Conservation (phyloP, 768 basidiomycete genomes). For the Auricularia sp. region DNA sequence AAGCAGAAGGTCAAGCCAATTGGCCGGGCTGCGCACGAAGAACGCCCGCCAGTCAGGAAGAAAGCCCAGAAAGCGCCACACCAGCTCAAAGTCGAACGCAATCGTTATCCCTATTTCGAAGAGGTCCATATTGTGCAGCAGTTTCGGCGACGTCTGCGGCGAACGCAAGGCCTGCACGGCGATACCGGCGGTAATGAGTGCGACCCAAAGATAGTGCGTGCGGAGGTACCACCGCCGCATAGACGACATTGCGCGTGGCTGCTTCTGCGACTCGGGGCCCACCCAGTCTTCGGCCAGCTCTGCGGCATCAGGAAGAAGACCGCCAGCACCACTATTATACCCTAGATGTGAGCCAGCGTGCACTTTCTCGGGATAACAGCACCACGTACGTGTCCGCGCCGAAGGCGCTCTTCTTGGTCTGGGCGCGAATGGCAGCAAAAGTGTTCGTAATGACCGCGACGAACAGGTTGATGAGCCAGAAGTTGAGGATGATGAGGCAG, state of each 20-base stretch:
- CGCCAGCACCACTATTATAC: not conserved
- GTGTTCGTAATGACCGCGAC: constrained; percentile 95
- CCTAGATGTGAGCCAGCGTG: constrained; percentile 4
- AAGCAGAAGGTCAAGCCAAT: constrained; percentile 67
- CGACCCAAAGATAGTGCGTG: constrained; percentile 64
- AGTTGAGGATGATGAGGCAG: constrained; percentile 78
- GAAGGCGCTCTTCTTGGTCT: constrained; percentile 87
- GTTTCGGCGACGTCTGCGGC: constrained; percentile 31
- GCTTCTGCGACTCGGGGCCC: not conserved
- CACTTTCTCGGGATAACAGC: constrained; percentile 28
- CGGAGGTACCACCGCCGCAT: constrained; percentile 29
- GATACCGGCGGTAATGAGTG: constrained; percentile 61
- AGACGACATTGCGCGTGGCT: not conserved
- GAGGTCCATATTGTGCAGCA: constrained; percentile 35
- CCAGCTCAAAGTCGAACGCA: constrained; percentile 82
- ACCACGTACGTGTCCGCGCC: constrained; percentile 44
- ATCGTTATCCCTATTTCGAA: constrained; percentile 71
- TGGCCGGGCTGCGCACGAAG: constrained; percentile 39
- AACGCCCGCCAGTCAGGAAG: constrained; percentile 80
- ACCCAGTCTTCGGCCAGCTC: not conserved
- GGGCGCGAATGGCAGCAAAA: constrained; percentile 75
- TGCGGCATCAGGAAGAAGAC: not conserved
- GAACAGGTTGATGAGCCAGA: constrained; percentile 88
- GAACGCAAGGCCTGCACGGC: constrained; percentile 61
- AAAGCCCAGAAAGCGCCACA: constrained; percentile 56